Evolutionary conservation across 2,329 filamentous ascomycete genomes (phyloP), one percentile per base, ranked within the genome.

Genomic region (Arachnopeziza araneosa): DNA sequence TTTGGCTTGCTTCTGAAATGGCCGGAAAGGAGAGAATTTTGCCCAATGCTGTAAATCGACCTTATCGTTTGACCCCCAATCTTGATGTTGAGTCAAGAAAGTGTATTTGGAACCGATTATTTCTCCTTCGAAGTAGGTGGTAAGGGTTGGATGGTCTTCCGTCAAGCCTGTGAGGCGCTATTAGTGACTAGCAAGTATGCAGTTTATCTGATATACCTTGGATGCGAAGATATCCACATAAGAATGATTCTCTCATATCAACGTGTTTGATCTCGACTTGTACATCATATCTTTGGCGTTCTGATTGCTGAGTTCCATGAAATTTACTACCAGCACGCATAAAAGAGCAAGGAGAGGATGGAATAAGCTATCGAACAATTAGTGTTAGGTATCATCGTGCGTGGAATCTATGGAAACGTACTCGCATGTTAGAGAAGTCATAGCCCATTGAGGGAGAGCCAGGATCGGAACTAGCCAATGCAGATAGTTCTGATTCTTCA

Each of bases 211-310:
- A 24, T 56, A 52, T 68, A 93, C 93, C 93, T 87, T 97, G 90
- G 66, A 99, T 99, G 67, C 90, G 89, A 65, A 99, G 79, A 74
- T 97, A 98, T 54, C 95, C 95, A 72, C 93, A 98, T 7, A 99
- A 80, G 69, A 93, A 97, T 6, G 93, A 97, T 73, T 98, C 91
- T 58, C 87, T 84, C 82, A 98, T 88, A 72, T 98, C 92, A 52
- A 98, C 92, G 75, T 97, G 89, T 76, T 98, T 96, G 67, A 99
- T 91, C 72, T 97, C 93, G 1, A 99, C 95, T 70, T 97, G 90
- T 0, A 99, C 95, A 64, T 96, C 91, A 73, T 99, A 99, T 10
- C 90, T 84, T 72, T 96, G 92, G 61, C 90, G 85, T 72, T 98
- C 93, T 2, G 93, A 98, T 72, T 93, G 89, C 71, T 99, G 95